Evolutionary conservation across 1,284 basidiomycete genomes (phyloP).

Genomic region (Cutaneotrichosporon dermatis): DNA sequence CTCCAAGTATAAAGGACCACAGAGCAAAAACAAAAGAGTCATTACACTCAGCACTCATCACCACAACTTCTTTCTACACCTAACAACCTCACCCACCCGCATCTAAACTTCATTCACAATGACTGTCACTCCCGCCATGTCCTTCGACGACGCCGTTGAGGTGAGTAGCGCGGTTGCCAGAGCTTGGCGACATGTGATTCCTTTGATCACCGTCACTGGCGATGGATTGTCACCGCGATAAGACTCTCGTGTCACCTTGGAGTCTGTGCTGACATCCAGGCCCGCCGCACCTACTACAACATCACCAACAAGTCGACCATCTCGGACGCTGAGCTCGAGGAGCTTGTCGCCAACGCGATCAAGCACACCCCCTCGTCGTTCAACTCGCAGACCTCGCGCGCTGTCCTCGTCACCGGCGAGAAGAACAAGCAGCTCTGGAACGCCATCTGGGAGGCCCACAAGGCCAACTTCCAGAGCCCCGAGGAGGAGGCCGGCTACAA

Average conservation of each 20-base stretch:
- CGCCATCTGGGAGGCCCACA: conserved; percentile 29
- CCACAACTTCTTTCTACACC: neutral
- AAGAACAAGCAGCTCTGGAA: conserved; percentile 51
- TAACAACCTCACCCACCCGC: neutral
- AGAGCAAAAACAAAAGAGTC: neutral
- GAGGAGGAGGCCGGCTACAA: conserved; percentile 14
- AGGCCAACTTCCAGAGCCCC: conserved; percentile 6
- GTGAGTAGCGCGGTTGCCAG: conserved; percentile 20
- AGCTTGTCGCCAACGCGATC: conserved; percentile 49
- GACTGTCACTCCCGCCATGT: conserved; percentile 14
- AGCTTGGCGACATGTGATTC: too few relatives aligned
- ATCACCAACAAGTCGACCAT: conserved; percentile 47
- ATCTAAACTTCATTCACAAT: conserved; percentile 4
- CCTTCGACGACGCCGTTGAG: conserved; percentile 42
- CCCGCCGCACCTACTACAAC: conserved; percentile 51
- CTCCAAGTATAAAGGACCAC: too few relatives aligned
- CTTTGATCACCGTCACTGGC: too few relatives aligned
- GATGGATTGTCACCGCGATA: too few relatives aligned
- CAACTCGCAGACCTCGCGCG: conserved; percentile 52
- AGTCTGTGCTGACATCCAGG: conserved; percentile 20
- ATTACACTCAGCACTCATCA: neutral
- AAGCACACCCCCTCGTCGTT: conserved; percentile 49
- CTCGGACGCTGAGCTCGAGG: conserved; percentile 43
- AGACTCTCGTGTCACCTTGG: too few relatives aligned
- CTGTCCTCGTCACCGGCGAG: conserved; percentile 50